Evolutionary conservation across 225 moss, liverwort and hornwort species (phyloP).

Genomic region (Ulota crispa): DNA sequence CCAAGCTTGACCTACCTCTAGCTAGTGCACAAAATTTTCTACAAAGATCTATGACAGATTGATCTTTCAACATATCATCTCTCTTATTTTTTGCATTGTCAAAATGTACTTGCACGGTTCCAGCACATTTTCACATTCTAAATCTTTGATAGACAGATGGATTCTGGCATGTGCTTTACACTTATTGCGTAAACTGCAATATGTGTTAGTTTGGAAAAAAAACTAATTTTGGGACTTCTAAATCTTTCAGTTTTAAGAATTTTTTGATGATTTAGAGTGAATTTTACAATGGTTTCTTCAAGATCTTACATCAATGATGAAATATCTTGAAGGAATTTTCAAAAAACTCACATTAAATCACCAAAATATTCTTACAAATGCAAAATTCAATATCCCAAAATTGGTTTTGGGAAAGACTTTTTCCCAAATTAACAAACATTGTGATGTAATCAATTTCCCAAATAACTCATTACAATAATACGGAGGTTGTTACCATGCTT

Average conservation of each 20-base stretch:
- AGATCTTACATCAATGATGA: no score
- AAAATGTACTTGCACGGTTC: neutral
- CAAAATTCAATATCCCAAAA: no score
- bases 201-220: no score
- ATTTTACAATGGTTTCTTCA: no score
- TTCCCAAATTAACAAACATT: no score
- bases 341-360: no score
- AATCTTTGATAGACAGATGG: neutral
- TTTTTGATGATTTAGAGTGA: no score
- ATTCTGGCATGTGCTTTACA: neutral
- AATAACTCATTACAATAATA: neutral
- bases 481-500: neutral
- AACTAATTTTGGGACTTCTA: no score
- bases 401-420: no score
- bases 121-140: neutral
- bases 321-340: no score
- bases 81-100: neutral
- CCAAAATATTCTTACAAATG: no score
- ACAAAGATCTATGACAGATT: neutral
- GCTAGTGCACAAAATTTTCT: neutral
- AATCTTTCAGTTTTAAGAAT: no score
- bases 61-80: neutral
- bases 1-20: neutral
- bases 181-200: neutral
- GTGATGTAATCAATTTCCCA: neutral